Evolutionary conservation across 148 eudicot species (phyloP), one percentile per base, ranked within the genome.

Genomic region (Camellia sinensis): DNA sequence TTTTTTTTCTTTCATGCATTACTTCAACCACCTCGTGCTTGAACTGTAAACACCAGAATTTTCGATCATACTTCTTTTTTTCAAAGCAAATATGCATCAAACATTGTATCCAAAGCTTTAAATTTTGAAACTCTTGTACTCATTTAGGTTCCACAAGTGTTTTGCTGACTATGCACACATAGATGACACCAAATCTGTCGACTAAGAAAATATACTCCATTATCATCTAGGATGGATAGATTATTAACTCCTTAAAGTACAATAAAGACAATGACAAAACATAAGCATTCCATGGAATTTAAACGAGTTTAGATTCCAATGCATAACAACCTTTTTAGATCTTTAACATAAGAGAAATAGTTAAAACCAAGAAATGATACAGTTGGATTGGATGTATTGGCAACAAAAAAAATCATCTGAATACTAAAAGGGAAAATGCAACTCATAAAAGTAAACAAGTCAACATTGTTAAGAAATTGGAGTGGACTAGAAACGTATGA

Each of bases 321-420:
- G 37, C 59, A 53, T 22, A 73, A 17, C 14, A 66, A 65, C 41
- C 48, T 67, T 67, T 48, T 48, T 48, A 48, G 52, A 4, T 48
- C 7, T 48, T 48, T 48, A 48, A 48, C 52, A 67, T 44, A 68
- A 68, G 5, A 72, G 6, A 0, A 22, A 15, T 29, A 19, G 45
- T 22, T 3, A 18, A 50, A 72, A 72, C 61, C 61, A 50, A 50
- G 77, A 74, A 43, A 74, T 59, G 50, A 59, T 57, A 43, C 52
- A 29, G 52, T 21, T 19, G 67, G 37, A 29, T 21, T 19, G 67
- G 44, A 75, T 57, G 45, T 57, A 57, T 74, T 59, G 46, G n/a
- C 50, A 57, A 29, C 50, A 15, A 74, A 44, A n/a, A 41, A 62
- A 67, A 14, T n/a, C 65, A 67, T 15, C 11, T 43, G 40, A 61